Conservation (phyloP, 805 yeast genomes). For the Metschnikowia lochheadii region DNA sequence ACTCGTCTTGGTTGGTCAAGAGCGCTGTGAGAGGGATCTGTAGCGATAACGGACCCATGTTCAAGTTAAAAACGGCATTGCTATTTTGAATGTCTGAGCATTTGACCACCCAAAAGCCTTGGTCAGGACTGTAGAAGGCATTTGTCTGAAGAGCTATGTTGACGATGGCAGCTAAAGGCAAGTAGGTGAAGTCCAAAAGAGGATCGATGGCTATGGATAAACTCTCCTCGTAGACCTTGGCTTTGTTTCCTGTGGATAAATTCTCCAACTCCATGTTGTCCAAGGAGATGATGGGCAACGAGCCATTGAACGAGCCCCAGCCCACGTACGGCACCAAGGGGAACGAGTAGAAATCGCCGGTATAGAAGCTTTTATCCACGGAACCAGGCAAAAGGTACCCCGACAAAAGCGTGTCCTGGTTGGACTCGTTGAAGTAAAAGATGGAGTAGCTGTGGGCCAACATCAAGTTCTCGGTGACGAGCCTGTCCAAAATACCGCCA, state of each 20-base stretch:
- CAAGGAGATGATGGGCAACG: constrained; percentile 28
- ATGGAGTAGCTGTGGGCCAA: constrained; percentile 31
- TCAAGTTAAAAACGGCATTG: constrained; percentile 50
- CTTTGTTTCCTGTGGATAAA: constrained; percentile 31
- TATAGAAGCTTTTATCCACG: constrained; percentile 44
- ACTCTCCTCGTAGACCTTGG: constrained; percentile 31
- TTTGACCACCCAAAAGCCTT: constrained; percentile 56
- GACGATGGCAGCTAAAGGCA: constrained; percentile 56
- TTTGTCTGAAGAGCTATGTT: constrained; percentile 66
- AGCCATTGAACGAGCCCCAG: constrained; percentile 13
- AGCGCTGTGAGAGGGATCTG: constrained; percentile 48
- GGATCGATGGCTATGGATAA: constrained; percentile 60
- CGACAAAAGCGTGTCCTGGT: constrained; percentile 10
- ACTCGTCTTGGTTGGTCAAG: constrained; percentile 31
- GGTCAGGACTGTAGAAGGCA: constrained; percentile 51
- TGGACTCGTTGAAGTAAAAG: constrained; percentile 23
- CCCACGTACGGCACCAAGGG: constrained; percentile 42
- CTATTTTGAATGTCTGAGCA: constrained; percentile 47
- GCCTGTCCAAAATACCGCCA: constrained; percentile 26
- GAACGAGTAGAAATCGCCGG: constrained; percentile 47
- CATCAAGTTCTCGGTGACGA: constrained; percentile 21
- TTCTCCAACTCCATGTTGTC: constrained; percentile 24
- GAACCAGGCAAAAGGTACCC: constrained; percentile 54
- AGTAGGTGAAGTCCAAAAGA: constrained; percentile 42
- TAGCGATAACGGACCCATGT: constrained; percentile 50